phyloP scores from a whole-genome alignment of 1,284 basidiomycete species.

The Phellinidium pouzarii region DNA sequence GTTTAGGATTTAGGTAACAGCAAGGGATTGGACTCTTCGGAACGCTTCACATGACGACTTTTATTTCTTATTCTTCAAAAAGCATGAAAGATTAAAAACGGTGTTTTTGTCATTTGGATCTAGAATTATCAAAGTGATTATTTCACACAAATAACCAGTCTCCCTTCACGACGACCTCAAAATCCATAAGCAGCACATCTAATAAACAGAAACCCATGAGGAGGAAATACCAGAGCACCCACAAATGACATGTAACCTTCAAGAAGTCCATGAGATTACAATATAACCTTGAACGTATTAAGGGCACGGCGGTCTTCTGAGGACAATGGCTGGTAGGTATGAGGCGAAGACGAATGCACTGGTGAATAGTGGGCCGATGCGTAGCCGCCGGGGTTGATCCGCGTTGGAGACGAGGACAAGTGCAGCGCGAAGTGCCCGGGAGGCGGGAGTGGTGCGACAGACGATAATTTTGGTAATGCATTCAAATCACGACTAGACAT shows the following conservation, averaged over 20 bases:
- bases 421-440: conserved; percentile 8
- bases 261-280: conserved; percentile 27
- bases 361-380: conserved; percentile 19
- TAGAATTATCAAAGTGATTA: too few species aligned
- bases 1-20: too few species aligned
- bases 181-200: too few species aligned
- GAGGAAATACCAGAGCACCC: too few species aligned
- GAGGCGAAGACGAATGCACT: conserved; percentile 15
- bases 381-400: conserved; percentile 20
- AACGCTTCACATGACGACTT: too few species aligned
- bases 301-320: conserved; percentile 52
- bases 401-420: conserved; percentile 7
- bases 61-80: too few species aligned
- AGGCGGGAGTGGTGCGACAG: conserved; percentile 15
- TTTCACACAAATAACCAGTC: too few species aligned
- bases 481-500: conserved; percentile 5
- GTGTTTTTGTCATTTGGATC: too few species aligned
- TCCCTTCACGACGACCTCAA: too few species aligned
- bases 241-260: background rate
- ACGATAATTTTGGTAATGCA: conserved; percentile 14
- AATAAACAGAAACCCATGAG: too few species aligned
- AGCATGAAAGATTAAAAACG: too few species aligned
- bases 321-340: conserved; percentile 42
- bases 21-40: too few species aligned
- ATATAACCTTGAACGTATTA: conserved; percentile 46